These are phyloP conservation scores for Euphrasia arctica DNA, from an alignment of 305 asterid species.

Conservation along the genomic window DNA sequence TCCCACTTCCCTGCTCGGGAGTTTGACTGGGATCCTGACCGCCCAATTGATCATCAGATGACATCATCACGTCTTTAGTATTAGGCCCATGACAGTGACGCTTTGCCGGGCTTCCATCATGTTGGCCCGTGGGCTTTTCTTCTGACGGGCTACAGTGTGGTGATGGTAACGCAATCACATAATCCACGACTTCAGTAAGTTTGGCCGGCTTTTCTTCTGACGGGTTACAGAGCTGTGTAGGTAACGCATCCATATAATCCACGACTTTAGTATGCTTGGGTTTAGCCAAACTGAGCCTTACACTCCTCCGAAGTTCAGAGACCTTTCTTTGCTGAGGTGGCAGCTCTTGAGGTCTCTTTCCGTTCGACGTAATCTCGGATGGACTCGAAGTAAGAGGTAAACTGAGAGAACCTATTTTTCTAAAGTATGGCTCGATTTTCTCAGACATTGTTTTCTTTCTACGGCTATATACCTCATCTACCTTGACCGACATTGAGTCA, in stretches of 20 bases:
- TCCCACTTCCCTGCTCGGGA: neutral
- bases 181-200: neutral
- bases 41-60: neutral
- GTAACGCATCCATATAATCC: too few relatives aligned
- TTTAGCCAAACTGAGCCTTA: slow-evolving; percentile 15
- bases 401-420: slow-evolving; percentile 6
- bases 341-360: slow-evolving; percentile 2
- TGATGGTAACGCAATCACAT: neutral
- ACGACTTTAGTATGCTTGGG: too few relatives aligned
- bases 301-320: slow-evolving; percentile 18
- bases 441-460: slow-evolving; percentile 5
- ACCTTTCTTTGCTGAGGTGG: neutral
- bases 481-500: neutral
- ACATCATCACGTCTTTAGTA: neutral
- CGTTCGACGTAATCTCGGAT: neutral
- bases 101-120: neutral
- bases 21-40: neutral
- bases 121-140: neutral
- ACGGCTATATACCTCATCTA: slow-evolving; percentile 13
- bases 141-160: neutral
- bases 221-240: too few relatives aligned
- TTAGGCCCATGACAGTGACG: neutral
- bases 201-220: neutral
- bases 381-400: neutral
- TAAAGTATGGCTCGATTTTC: too few relatives aligned